These are phyloP conservation scores for Aspergillus sp. DNA, from an alignment of 2,329 filamentous ascomycete species.

Conservation along the genomic window DNA sequence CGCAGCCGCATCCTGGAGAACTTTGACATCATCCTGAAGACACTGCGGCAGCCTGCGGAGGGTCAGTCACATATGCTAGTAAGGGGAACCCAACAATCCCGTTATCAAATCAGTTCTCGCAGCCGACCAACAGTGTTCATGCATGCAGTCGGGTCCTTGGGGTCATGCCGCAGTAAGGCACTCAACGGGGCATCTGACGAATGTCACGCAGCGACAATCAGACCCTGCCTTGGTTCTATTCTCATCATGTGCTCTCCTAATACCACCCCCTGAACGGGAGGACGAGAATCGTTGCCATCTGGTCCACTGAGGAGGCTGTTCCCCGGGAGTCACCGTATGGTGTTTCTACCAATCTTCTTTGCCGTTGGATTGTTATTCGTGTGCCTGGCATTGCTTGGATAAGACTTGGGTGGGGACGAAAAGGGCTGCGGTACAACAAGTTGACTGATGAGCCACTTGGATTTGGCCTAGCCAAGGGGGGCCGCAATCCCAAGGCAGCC, in stretches of 20 bases:
- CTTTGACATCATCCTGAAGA: conserved; percentile 21
- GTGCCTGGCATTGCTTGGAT: too few species aligned
- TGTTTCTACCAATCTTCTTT: too few species aligned
- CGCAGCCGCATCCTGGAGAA: conserved; percentile 13
- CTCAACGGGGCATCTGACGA: conserved; percentile 16
- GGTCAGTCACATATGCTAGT: conserved; percentile 15
- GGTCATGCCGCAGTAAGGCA: too few species aligned
- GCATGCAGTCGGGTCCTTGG: not conserved
- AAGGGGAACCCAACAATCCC: conserved; percentile 7
- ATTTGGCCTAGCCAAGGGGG: conserved; percentile 10
- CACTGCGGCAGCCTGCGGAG: conserved; percentile 2
- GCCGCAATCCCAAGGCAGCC: conserved; percentile 9
- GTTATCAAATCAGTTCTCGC: conserved; percentile 18
- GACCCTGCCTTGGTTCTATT: conserved; percentile 1
- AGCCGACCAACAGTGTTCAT: conserved; percentile 14
- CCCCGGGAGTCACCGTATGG: too few species aligned
- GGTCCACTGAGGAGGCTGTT: too few species aligned
- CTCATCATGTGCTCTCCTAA: too few species aligned
- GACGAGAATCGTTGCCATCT: too few species aligned
- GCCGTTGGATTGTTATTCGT: too few species aligned
- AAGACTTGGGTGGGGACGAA: too few species aligned
- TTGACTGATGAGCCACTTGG: conserved; percentile 8
- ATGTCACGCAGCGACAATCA: conserved; percentile 10
- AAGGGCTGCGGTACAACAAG: too few species aligned
- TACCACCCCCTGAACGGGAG: too few species aligned